These are phyloP conservation scores for Lachnellula suecica DNA, from an alignment of 2,329 filamentous ascomycete genomes.

Conservation along the genomic window DNA sequence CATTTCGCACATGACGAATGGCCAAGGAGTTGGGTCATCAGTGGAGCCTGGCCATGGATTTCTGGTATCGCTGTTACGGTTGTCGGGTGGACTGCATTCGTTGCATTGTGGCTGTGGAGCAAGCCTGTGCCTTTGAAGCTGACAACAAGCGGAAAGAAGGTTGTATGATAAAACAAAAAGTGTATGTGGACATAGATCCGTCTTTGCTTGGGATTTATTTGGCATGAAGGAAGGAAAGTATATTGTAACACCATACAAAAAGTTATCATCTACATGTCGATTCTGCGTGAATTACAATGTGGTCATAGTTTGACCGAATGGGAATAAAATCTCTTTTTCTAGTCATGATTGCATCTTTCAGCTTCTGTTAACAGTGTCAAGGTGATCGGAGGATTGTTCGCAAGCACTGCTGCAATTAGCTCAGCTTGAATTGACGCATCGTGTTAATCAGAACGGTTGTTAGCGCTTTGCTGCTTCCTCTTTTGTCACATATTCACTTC, in stretches of 20 bases:
- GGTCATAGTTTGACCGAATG: no score
- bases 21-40: constrained; percentile 86
- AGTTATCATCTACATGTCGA: no score
- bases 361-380: no score
- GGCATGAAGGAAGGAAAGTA: background rate
- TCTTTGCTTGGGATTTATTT: background rate
- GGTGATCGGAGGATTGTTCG: no score
- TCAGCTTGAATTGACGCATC: no score
- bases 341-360: background rate
- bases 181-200: background rate
- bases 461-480: no score
- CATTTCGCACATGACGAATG: constrained; percentile 98
- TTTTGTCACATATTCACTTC: no score
- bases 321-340: background rate
- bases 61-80: constrained; percentile 83
- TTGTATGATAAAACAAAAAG: constrained; percentile 30
- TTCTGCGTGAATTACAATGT: no score
- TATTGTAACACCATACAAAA: background rate
- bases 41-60: constrained; percentile 92
- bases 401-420: no score
- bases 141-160: constrained; percentile 38
- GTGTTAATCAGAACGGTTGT: no score
- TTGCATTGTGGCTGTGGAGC: constrained; percentile 83
- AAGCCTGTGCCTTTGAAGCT: constrained; percentile 46
- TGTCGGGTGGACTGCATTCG: constrained; percentile 80